Evolutionary conservation across 2,329 filamentous ascomycete species (phyloP), one percentile per base, ranked within the genome.

Genomic region (Ceratocystis harringtonii): DNA sequence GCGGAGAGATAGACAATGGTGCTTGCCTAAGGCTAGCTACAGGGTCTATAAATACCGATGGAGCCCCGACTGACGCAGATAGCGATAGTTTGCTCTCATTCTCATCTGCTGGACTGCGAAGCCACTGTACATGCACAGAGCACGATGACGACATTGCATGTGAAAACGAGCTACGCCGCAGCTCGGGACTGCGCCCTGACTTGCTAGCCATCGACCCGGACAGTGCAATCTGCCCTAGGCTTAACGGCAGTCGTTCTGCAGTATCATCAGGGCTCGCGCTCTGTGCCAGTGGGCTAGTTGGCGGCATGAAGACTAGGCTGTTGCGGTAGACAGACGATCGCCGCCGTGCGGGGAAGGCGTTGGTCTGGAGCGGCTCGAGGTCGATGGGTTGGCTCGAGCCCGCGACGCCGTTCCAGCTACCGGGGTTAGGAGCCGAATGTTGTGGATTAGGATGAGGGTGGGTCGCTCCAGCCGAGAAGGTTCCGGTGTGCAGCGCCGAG

Each of bases 241-340:
- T 36, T 7, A 52, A 19, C 17, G 55, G 55, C 30, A 58, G 28
- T 2, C 30, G 55, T 25, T 58, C 58, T 2, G 25, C 72, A 19
- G 72, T 72, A 69, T 94, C 90, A 5, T 90, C 86, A 70, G 92
- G 94, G 75, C 87, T 95, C 71, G 90, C 85, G 52, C 91, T 90
- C 71, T 96, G 86, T 0, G 95, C 92, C 10, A 99, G 78, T 15
- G 94, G 94, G 71, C 92, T 97, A 1, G 94, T 97, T 0, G 94
- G 92, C 1, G 89, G 84, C 75, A 92, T 88, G 68, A 95, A 88
- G 41, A 88, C 81, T 73, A 96, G 76, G 55, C 43, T 73, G 62
- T 19, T 41, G 64, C 32, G 61, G 58, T 36, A 41, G 52, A 50
- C 22, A 45, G 50, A 43, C 17, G 50, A 55, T 5, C 17, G 55